Evolutionary conservation across 1,139 yeast species (phyloP).

Genomic region (Geotrichum reessii): DNA sequence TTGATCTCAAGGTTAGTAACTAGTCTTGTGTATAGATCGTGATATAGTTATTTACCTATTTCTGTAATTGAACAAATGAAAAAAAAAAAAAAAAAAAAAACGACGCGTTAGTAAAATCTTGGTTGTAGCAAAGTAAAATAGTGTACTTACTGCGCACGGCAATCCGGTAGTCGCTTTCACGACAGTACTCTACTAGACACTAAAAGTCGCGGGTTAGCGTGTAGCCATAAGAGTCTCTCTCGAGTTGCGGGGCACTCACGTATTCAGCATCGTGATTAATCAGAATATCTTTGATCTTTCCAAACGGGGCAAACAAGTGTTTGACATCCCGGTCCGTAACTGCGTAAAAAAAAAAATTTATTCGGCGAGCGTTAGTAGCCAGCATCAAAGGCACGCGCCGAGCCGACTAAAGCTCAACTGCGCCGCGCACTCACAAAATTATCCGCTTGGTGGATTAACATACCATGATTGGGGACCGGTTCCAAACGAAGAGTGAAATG

Average conservation of each 20-base stretch:
- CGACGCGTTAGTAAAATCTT: background rate
- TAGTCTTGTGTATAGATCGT: background rate
- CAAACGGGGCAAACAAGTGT: slow-evolving; percentile 56
- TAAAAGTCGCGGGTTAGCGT: background rate
- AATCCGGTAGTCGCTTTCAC: background rate
- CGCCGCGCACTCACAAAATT: background rate
- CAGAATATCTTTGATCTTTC: slow-evolving; percentile 58
- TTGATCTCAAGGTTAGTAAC: background rate
- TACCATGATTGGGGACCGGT: background rate
- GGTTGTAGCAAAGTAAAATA: background rate
- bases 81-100: background rate
- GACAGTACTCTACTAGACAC: background rate
- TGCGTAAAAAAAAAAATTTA: background rate
- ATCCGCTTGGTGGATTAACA: background rate
- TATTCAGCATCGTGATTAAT: slow-evolving; percentile 55
- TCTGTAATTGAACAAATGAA: no score
- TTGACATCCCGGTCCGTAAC: slow-evolving; percentile 64
- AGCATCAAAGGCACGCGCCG: background rate
- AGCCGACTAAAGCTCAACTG: background rate
- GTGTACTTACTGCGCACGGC: background rate
- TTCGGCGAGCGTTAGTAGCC: background rate
- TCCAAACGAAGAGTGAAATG: background rate
- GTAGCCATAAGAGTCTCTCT: background rate
- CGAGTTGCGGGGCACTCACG: background rate
- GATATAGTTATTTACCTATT: background rate